Conservation (phyloP, 1,284 basidiomycete species). For the Calocybe gambosa region DNA sequence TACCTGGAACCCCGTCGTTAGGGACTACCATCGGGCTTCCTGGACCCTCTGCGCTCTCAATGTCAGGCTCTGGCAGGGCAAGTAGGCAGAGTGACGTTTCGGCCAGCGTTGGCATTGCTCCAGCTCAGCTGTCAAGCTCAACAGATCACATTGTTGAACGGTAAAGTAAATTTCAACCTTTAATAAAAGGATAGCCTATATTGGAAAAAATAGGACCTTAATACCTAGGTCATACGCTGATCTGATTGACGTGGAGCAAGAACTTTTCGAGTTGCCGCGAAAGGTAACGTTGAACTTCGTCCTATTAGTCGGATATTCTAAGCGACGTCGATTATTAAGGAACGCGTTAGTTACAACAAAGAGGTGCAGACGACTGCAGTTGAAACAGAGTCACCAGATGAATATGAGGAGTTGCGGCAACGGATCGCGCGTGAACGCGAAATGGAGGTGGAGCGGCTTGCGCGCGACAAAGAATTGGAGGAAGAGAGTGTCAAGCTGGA, state of each 20-base stretch:
- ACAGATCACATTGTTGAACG: conserved; percentile 66
- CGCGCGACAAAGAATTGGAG: conserved; percentile 74
- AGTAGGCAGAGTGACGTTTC: conserved; percentile 64
- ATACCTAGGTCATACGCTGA: conserved; percentile 65
- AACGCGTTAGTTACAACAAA: conserved; percentile 91
- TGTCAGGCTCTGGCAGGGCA: conserved; percentile 49
- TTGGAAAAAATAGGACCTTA: conserved; percentile 39
- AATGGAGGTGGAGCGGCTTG: conserved; percentile 58
- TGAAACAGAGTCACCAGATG: conserved; percentile 40
- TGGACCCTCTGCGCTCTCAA: conserved; percentile 32
- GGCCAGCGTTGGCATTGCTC: conserved; percentile 42
- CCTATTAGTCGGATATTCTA: not conserved
- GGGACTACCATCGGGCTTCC: conserved; percentile 35
- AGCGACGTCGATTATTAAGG: conserved; percentile 33
- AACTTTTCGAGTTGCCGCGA: conserved; percentile 84
- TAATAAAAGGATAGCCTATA: not conserved
- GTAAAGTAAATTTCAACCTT: conserved; percentile 30
- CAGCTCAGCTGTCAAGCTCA: conserved; percentile 43
- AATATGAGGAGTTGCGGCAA: conserved; percentile 68
- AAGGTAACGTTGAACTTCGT: conserved; percentile 43
- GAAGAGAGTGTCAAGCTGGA: conserved; percentile 76
- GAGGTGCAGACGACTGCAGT: conserved; percentile 83
- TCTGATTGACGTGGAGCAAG: conserved; percentile 80
- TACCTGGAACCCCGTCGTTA: conserved; percentile 65
- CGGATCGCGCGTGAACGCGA: conserved; percentile 63